Conservation (phyloP, 1,139 yeast species). For the Yamadazyma oceani region DNA sequence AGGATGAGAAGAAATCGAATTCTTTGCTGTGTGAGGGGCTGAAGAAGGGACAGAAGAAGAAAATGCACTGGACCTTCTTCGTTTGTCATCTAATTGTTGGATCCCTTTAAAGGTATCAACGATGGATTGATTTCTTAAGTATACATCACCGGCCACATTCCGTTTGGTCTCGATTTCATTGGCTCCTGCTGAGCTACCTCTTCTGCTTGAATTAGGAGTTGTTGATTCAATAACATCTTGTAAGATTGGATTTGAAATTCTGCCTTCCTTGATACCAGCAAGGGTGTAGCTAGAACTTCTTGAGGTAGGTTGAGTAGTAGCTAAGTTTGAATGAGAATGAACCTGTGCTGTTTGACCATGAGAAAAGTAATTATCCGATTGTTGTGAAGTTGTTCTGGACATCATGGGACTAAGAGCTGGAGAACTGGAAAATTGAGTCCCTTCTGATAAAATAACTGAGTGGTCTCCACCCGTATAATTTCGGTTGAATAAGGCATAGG, state of each 20-base stretch:
- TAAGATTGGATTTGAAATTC: constrained; percentile 24
- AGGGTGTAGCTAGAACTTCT: constrained; percentile 27
- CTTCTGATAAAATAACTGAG: constrained; percentile 41
- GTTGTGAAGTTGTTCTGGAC: constrained; percentile 8
- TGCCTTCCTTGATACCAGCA: constrained; percentile 36
- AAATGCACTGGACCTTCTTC: constrained; percentile 41
- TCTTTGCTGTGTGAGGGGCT: constrained; percentile 17
- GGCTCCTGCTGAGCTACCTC: constrained; percentile 38
- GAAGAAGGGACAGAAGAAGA: constrained; percentile 19
- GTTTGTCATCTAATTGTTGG: constrained; percentile 46
- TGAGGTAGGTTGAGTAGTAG: constrained; percentile 10
- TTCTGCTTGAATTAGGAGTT: constrained; percentile 24
- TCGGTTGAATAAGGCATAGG: constrained; percentile 17
- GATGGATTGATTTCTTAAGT: constrained; percentile 47
- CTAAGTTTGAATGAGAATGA: constrained; percentile 6
- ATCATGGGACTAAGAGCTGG: constrained; percentile 7
- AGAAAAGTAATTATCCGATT: constrained; percentile 5
- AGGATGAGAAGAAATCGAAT: constrained; percentile 20
- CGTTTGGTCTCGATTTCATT: constrained; percentile 52
- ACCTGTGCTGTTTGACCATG: constrained; percentile 13
- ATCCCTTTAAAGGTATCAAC: constrained; percentile 53
- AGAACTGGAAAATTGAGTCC: constrained; percentile 10
- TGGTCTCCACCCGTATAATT: constrained; percentile 19
- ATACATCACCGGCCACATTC: constrained; percentile 57
- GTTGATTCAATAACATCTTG: constrained; percentile 40